Evolutionary conservation across 257 asterid genomes (phyloP).

Genomic region (Forsythia viridissima): DNA sequence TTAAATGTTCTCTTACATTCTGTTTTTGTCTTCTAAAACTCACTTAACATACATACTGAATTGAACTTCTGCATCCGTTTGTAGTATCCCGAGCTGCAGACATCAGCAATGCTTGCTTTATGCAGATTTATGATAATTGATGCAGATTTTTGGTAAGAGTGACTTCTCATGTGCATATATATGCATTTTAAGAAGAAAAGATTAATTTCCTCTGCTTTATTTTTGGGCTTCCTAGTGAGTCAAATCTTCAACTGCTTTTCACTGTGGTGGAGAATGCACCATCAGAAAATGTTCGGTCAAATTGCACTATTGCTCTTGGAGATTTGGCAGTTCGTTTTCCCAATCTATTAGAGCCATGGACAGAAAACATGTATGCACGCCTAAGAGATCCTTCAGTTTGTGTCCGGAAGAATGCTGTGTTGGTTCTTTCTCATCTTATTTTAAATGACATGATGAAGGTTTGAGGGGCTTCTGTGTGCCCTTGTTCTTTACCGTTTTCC

Average conservation of each 20-base stretch:
- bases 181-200: not conserved
- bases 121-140: constrained; percentile 91
- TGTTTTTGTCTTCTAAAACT: constrained; percentile 13
- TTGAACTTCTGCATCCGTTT: constrained; percentile 31
- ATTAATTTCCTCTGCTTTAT: constrained; percentile 15
- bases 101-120: constrained; percentile 94
- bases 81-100: constrained; percentile 85
- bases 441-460: constrained; percentile 99
- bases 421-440: constrained; percentile 98
- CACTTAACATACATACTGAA: constrained; percentile 33
- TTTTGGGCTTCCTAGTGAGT: constrained; percentile 51
- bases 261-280: constrained; percentile 96
- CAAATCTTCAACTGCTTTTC: constrained; percentile 95
- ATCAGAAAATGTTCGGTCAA: constrained; percentile 91
- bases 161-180: constrained; percentile 4
- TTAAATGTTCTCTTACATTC: not conserved
- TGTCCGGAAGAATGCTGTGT: constrained; percentile 86
- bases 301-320: constrained; percentile 96
- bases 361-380: constrained; percentile 94
- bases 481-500: constrained; percentile 17
- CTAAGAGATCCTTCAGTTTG: constrained; percentile 77
- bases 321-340: constrained; percentile 98
- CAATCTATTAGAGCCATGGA: constrained; percentile 96
- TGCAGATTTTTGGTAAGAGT: constrained; percentile 79
- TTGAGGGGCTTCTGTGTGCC: constrained; percentile 25